Evolutionary conservation across 2,329 filamentous ascomycete genomes (phyloP).

Genomic region (Shiraia sp.): DNA sequence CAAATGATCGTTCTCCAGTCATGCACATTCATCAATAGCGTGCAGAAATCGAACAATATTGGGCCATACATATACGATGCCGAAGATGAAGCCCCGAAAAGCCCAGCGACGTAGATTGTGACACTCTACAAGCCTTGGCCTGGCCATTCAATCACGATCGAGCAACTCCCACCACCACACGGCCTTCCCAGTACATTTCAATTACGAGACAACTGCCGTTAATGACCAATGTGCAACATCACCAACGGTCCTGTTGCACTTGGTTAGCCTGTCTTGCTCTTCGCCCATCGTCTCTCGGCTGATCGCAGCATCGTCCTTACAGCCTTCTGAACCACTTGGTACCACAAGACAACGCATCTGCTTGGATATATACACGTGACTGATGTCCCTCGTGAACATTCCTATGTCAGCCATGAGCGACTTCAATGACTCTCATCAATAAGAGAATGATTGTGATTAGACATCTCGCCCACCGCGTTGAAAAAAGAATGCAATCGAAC

Average conservation of each 20-base stretch:
- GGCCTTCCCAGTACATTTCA: conserved; percentile 10
- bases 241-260: conserved; percentile 31
- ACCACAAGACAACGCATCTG: conserved; percentile 22
- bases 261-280: conserved; percentile 12
- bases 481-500: no score
- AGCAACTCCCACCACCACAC: conserved; percentile 9
- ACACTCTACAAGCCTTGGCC: conserved; percentile 9
- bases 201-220: conserved; percentile 18
- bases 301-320: conserved; percentile 31
- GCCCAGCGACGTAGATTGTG: conserved; percentile 13
- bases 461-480: not conserved
- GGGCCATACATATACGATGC: conserved; percentile 1
- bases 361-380: conserved; percentile 22
- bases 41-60: conserved; percentile 29
- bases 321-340: conserved; percentile 24
- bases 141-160: conserved; percentile 3
- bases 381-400: conserved; percentile 22
- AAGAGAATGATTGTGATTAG: conserved; percentile 6
- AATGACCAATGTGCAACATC: conserved; percentile 36
- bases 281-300: conserved; percentile 16
- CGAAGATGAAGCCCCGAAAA: not conserved
- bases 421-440: conserved; percentile 7
- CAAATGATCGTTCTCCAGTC: conserved; percentile 29
- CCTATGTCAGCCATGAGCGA: conserved; percentile 34
- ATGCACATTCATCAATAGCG: conserved; percentile 31